Base-by-base conservation (phyloP, 2,329 filamentous ascomycete species). In the Sporothrix brunneoviolacea region DNA sequence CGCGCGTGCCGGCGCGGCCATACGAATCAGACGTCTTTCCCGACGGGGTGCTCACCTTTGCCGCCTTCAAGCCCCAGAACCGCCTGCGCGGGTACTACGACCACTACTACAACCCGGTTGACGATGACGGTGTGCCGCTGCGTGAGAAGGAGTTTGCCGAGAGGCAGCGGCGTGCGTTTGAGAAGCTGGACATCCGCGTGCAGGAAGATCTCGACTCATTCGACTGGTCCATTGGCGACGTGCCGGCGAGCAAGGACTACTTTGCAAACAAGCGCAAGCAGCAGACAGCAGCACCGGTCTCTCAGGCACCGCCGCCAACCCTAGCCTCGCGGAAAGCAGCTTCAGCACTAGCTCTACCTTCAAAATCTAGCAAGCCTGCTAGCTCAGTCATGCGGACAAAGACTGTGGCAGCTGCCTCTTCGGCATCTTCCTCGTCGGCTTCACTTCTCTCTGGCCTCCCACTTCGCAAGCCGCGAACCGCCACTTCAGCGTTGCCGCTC, bases 21-120 rank as follows among this genome's bases (percentile, higher is more conserved):
- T 87, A 88, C 60, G 74, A 84, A 58, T 86, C 84, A 18, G 84
- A 88, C 48, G 75, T 86, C 52, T 80, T 86, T 54, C 81, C 82
- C 4, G 68, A 74, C 40, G 73, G 71, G 1, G 72, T 70, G 40
- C 65, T 83, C 33, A 81, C 74, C 1, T 77, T 82, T 44, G 72
- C 80, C 8, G 73, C 72, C 0, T 65, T 85, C 18, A 80, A 80
- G 62, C 72, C 70, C 1, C 73, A 77, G 57, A 83, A 83, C 57
- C 60, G 79, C 3, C 68, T 80, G 58, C 83, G 74, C 63, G 85
- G 72, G 50, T 87, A 74, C 68, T 83, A 80, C 58, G 69, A 74
- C 45, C 72, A 75, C 52, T 84, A 80, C 60, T 75, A 73, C 65
- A 79, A 79, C 62, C 77, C 72, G n/a, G 73, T 83, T 53, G 86